Conservation (phyloP, 371 early-diverging fungal species). For the Mortierella sp. region DNA sequence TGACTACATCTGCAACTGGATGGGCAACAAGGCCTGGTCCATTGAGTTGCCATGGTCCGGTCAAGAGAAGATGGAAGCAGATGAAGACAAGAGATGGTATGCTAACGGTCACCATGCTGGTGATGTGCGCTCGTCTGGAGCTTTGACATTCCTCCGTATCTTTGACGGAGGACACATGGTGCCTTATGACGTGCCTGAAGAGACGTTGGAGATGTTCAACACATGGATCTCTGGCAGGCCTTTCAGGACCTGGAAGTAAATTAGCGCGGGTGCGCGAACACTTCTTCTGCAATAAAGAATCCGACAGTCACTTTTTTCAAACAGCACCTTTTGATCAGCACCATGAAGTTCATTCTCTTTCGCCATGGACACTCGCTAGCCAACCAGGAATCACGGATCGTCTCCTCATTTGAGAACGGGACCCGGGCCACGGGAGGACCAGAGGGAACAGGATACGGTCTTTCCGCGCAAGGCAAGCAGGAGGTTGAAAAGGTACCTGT, state of each 20-base stretch:
- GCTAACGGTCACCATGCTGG: conserved; percentile 71
- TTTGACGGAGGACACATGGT: conserved; percentile 94
- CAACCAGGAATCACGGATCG: conserved; percentile 47
- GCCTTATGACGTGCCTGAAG: conserved; percentile 70
- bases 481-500: conserved; percentile 30
- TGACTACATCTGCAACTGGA: conserved; percentile 91
- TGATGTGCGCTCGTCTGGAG: conserved; percentile 73
- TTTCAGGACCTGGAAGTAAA: too few species aligned
- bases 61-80: conserved; percentile 68
- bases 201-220: conserved; percentile 72
- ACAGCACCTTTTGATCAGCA: too few species aligned
- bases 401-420: conserved; percentile 44
- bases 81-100: conserved; percentile 70
- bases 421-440: conserved; percentile 37
- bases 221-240: conserved; percentile 62
- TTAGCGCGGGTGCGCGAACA: too few species aligned
- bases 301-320: not conserved
- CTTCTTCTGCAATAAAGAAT: too few species aligned
- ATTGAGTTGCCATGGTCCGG: conserved; percentile 86
- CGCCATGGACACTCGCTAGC: conserved; percentile 52
- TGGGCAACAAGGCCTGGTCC: conserved; percentile 95
- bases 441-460: conserved; percentile 35
- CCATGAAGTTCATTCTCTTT: conserved; percentile 41
- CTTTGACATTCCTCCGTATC: conserved; percentile 84
- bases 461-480: conserved; percentile 27